Evolutionary conservation across 148 eudicot genomes (phyloP), one percentile per base, ranked within the genome.

Genomic region (Camellia japonica): DNA sequence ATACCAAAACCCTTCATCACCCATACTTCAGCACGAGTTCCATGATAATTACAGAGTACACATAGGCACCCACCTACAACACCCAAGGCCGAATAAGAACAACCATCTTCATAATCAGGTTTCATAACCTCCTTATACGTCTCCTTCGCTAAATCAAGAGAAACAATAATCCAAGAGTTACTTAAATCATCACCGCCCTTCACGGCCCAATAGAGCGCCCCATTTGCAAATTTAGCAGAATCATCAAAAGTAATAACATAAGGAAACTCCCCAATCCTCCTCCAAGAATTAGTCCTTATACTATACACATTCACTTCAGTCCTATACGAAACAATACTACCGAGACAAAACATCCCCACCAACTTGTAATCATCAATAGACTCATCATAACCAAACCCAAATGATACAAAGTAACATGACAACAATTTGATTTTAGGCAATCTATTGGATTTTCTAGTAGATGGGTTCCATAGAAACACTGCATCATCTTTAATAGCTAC

Each of bases 181-280:
- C 68, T 55, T 0, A 56, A 16, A 1, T 7, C 41, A 0, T 23
- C n/a, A 2, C 16, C 52, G 18, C 63, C 75, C 9, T 20, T 38
- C 0, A 65, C 83, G 13, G 77, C 75, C 87, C 89, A 87, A 80
- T 87, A 85, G 71, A 87, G 84, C 46, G 77, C 74, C 75, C 87
- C 84, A 75, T 80, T 85, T 0, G 76, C 78, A 71, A 41, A 60
- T 69, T 47, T 63, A 56, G 82, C 86, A 2, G 42, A n/a, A 1
- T 19, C 56, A 58, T 70, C 6, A 12, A 64, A 71, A 42, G 46
- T 67, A 75, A 15, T n/a, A 54, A 42, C 52, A n/a, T 0, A 3
- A 65, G 83, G 86, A 46, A 87, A 80, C 18, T 47, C 73, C 64
- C 18, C 38, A 63, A 82, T 67, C 43, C 70, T 82, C 46, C 30